phyloP scores from a whole-genome alignment of 192 early-diverging fungal species.

The Backusella psychrophila region DNA sequence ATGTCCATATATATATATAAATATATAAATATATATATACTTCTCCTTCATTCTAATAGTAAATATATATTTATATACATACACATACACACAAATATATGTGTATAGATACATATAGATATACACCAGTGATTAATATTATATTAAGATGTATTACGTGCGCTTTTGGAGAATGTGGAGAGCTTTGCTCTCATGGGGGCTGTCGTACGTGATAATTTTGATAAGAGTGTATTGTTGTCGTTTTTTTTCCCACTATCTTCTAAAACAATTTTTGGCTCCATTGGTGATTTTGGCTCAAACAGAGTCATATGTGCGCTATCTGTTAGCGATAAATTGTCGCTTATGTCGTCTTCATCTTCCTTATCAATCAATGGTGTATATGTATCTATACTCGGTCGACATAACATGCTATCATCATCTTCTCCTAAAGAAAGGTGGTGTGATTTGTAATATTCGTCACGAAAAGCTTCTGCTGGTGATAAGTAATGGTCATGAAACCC shows the following conservation, averaged over 20 bases:
- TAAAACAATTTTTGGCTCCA: conserved; percentile 13
- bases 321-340: not conserved
- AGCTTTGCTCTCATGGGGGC: conserved; percentile 36
- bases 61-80: conserved; percentile 4
- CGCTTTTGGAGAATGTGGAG: conserved; percentile 19
- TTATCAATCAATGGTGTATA: not conserved
- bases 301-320: not conserved
- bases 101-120: not conserved
- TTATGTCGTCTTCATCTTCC: conserved; percentile 5
- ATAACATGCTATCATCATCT: conserved; percentile 10
- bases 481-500: not conserved
- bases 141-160: conserved; percentile 3
- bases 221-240: conserved; percentile 19
- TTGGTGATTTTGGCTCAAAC: not conserved
- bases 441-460: conserved; percentile 30
- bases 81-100: not conserved
- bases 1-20: conserved; percentile 4
- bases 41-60: conserved; percentile 4
- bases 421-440: conserved; percentile 10
- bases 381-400: conserved; percentile 8
- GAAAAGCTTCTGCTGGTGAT: conserved; percentile 31
- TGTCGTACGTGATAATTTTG: conserved; percentile 25
- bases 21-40: conserved; percentile 1
- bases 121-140: not conserved
- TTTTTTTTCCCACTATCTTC: not conserved